Base-by-base conservation (phyloP, 2,329 filamentous ascomycete species). In the Calonectria montana region DNA sequence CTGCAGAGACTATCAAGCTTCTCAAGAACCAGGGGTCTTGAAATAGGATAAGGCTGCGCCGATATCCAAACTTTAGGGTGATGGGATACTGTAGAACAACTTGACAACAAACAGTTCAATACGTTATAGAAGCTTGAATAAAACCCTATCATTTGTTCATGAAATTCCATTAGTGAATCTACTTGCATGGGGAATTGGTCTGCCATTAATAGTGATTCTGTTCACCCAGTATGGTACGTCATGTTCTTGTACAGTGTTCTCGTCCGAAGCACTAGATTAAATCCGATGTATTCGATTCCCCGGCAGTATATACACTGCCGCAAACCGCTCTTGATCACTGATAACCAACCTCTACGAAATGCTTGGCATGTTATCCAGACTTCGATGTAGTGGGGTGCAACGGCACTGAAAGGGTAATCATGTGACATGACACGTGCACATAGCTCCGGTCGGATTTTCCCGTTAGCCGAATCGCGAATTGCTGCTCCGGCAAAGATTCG, bases 401-500 rank as follows among this genome's bases (percentile, higher is more conserved):
- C 18, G 37, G 53, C 21, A 7, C 35, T 39, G 21, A 39, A 2
- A 15, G 53, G 53, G 21, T 45, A 10, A 15, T 76, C 83, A 85
- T 76, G 80, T 84, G 83, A 75, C 2, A 0, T 0, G 0, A 0
- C 81, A 83, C 80, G 81, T 84, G 83, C 73, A 7, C 31, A 35
- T 1, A 37, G 15, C 39, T 73, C 23, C n/a, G 65, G 67, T 82
- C 85, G 85, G 85, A 85, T 80, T 83, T 80, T 81, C 78, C 79
- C 76, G 80, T 78, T 82, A 82, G 79, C 85, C 85, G 78, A 81
- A 83, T 81, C 74, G 81, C 77, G 82, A 84, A 79, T 80, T 80
- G 79, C 76, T 79, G 82, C 73, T 85, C 82, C 79, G 80, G 82
- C 79, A 83, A 84, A 86, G 83, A 88, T 88, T 88, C 85, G 83